Base-by-base conservation (phyloP, 768 basidiomycete species). In the Tricholoma saponaceum region DNA sequence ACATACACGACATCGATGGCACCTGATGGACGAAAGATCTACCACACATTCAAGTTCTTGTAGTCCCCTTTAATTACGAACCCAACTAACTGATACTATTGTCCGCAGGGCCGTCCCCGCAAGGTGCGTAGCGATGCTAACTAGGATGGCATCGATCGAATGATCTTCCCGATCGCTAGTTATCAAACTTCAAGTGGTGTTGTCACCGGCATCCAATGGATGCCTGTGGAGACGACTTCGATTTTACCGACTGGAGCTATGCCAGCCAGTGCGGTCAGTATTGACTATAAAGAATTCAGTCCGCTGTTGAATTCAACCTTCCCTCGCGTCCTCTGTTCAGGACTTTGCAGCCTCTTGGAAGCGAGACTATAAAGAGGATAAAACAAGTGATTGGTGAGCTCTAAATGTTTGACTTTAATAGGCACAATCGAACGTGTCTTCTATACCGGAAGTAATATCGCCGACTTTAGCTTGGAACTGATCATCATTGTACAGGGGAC, bases 1-100 rank as follows among this genome's bases (percentile, higher is more conserved):
- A 89, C 87, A 20, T 91, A 89, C 61, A 88, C 88, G 0, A 89
- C 87, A 10, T 78, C 83, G 1, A 79, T 75, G 0, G 78, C 77
- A 2, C 74, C 81, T 35, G 84, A 90, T 73, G 90, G 90, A 16
- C 75, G 78, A 60, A 55, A 82, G 28, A 66, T 79, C 54, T 92
- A 92, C 67, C 86, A 90, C 65, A 80, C 84, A 12, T 92, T 90
- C 82, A 90, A 76, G 89, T 88, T 64, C 60, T 83, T 72, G 32
- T 47, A 14, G 25, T 49, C 57, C 52, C 46, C 41, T 52, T 18
- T 25, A 37, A 30, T 53, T 50, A 58, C 59, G 20, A 57, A 62
- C 62, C 67, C 30, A 60, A 63, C 62, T 32, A 66, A 54, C 63
- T 56, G 56, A 57, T 58, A 9, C 52, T 43, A 39, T 50, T 50